These are phyloP conservation scores for Schwanniomyces vanrijiae DNA, from an alignment of 805 yeast species.

Conservation along the genomic window DNA sequence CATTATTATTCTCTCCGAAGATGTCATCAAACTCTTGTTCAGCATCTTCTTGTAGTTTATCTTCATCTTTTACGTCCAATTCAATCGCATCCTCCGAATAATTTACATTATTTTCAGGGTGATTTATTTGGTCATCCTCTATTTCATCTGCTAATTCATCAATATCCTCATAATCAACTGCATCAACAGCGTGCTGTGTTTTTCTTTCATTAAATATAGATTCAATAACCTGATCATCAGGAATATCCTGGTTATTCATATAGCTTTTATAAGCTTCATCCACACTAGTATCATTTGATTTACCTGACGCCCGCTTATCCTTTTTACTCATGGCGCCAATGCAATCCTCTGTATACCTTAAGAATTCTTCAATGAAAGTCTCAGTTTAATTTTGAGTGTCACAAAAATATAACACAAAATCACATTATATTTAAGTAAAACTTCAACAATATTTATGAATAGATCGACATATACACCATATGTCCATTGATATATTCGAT, in stretches of 20 bases:
- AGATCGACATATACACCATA: neutral
- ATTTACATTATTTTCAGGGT: neutral
- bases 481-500: conserved; percentile 3
- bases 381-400: neutral
- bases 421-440: neutral
- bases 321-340: neutral
- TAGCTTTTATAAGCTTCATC: conserved; percentile 17
- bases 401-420: conserved; percentile 1
- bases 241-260: conserved; percentile 23
- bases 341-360: neutral
- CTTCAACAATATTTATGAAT: neutral
- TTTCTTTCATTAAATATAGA: conserved; percentile 34
- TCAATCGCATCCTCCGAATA: conserved; percentile 10
- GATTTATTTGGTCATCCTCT: conserved; percentile 11
- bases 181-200: conserved; percentile 83
- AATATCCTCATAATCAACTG: conserved; percentile 90
- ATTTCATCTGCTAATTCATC: conserved; percentile 89
- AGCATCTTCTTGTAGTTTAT: conserved; percentile 28
- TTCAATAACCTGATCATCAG: conserved; percentile 38
- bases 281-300: conserved; percentile 4
- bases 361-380: neutral
- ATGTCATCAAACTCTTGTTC: conserved; percentile 42
- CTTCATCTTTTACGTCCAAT: conserved; percentile 9
- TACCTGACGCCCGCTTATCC: neutral
- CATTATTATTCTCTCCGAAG: conserved; percentile 34